Evolutionary conservation across 805 yeast genomes (phyloP), one percentile per base, ranked within the genome.

Genomic region (Metschnikowia santaceciliae): DNA sequence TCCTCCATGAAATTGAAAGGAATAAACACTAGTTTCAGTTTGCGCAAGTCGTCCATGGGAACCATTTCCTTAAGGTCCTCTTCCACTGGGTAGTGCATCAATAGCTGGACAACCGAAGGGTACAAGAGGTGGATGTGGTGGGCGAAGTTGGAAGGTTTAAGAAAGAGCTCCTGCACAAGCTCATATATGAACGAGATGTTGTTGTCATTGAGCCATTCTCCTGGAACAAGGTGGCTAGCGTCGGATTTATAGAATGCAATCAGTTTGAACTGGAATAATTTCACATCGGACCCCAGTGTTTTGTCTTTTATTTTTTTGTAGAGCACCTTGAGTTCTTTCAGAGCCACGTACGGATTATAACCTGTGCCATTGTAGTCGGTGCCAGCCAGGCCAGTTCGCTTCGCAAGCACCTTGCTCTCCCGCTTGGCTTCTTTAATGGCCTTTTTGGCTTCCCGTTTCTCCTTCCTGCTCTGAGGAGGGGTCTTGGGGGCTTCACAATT

Each of bases 131-230:
- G 65, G 35, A 73, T 55, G 52, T 67, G 71, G 42, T 54, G 53
- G 34, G 55, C 59, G 40, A 61, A 61, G 14, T 43, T 35, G 10
- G 41, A 47, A 13, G 37, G 39, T 13, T 59, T 53, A n/a, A 69
- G 49, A 48, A 66, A 66, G 20, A 54, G 47, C 34, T 63, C 61
- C 45, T 40, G 47, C 39, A 71, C 53, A 52, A 76, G 74, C 60
- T 84, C 90, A 63, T 75, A 87, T 17, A 84, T 66, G 49, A 85
- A 79, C 0, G 86, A 71, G 36, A 87, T 76, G 57, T 84, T 81
- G 59, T 84, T 84, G 60, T 86, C 92, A 58, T 83, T 84, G 32
- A 87, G 68, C 92, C 94, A 87, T 61, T 84, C 85, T 34, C 79
- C 86, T 17, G 84, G 82, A 46, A 73, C 68, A 14, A 87, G 64